Evolutionary conservation across 139 green algal species (phyloP), one percentile per base, ranked within the genome.

Genomic region (Chlamydomonas asymmetrica): DNA sequence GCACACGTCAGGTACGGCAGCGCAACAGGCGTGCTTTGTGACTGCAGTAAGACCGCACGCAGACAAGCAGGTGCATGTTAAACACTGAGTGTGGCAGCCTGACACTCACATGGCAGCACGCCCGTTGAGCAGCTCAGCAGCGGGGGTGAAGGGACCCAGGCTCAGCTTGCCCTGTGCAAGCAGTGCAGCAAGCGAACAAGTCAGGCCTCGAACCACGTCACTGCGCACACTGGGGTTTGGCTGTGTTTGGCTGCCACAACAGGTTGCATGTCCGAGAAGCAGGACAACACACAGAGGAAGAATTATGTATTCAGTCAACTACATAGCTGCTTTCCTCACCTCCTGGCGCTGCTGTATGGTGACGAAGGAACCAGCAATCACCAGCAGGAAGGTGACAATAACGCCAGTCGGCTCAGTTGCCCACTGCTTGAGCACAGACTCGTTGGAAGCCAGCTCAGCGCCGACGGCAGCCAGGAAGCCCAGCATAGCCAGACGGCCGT

Each of bases 41-140:
- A 10, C 1, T 68, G 27, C 62, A 41, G 62, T 3, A 3, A 49
- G 25, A 10, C 27, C 25, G 62, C 1, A 1, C 37, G 62, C 35
- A 68, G 23, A 6, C 23, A 54, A 9, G 22, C 6, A 23, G 29
- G 34, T 7, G 62, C 8, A 67, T 35, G 31, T 6, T 13, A 31
- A 6, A 5, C 35, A 48, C 35, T 35, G 48, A 8, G n/a, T 18
- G 3, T 38, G 4, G 5, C 6, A 23, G 35, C 23, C 2, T 5
- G 2, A 5, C n/a, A 45, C 56, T 76, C n/a, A 76, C 90, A 95
- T 95, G 5, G 91, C 91, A 18, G 85, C 86, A 4, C 92, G 80
- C 6, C 87, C 89, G 77, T 97, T 95, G 4, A 75, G 83, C 5
- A 92, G 81, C 74, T 97, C 92, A 7, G 91, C 90, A 1, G 73